Evolutionary conservation across 495 filamentous ascomycete species (phyloP), one percentile per base, ranked within the genome.

Genomic region (Hypomontagnella submonticulosa): DNA sequence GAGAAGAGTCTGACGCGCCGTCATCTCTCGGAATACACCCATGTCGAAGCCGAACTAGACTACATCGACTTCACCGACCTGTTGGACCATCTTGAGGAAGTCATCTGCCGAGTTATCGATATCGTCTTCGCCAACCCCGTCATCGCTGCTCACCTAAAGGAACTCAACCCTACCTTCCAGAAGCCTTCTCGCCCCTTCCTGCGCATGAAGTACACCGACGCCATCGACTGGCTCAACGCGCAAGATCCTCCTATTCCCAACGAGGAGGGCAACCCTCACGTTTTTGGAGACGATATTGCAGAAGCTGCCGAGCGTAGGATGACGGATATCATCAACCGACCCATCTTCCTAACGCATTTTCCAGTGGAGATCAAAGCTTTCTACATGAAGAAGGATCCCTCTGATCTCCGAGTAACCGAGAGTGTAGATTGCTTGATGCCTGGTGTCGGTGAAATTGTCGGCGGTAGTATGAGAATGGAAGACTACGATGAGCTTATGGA

Each of bases 281-380:
- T 84, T 34, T 98, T 98, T 73, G 96, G 95, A 62, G 96, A 98
- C 76, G 95, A 99, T 73, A 99, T 99, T 63, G 96, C 96, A 37
- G 95, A 99, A 79, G 95, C 95, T 4, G 96, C 95, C 1, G 95
- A 99, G 84, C 89, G 95, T 62, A 86, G 83, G 71, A 99, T 99
- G 96, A 97, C 94, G 9, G 95, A 98, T 71, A 90, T 89, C 59
- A 96, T 99, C 81, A 92, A 92, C 85, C 79, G 87, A 56, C 95
- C 95, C 34, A 97, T 99, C 76, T 92, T 99, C 81, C 83, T 99
- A 12, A 98, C 93, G 4, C 92, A 97, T 79, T 99, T 99, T 86
- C 95, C 95, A 1, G 89, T 89, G 33, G 91, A 94, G 77, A 96
- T 99, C 84, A 99, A 99, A 85, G 91, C 95, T 3, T 99, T 99